Evolutionary conservation across 2,329 filamentous ascomycete species (phyloP).

Genomic region (Aspergillaceae sp.): DNA sequence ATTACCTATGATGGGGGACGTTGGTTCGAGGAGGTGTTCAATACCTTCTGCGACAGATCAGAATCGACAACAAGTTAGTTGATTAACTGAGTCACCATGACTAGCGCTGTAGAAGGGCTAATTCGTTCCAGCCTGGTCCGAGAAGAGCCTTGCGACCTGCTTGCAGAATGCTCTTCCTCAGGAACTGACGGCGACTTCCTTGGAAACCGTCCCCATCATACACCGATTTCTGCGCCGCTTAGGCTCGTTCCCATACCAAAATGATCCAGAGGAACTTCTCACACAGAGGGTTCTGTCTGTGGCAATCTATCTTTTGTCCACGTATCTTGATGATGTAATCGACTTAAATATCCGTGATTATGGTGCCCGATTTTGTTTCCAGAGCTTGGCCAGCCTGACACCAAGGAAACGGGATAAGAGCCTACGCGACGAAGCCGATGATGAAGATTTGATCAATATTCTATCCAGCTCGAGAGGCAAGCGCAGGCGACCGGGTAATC

Average conservation of each 20-base stretch:
- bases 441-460: neutral
- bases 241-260: conserved; percentile 1
- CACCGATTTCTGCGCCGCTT: neutral
- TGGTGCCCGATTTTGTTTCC: neutral
- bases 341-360: neutral
- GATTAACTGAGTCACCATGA: neutral
- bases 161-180: neutral
- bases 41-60: neutral
- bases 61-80: neutral
- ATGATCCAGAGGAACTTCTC: neutral
- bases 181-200: neutral
- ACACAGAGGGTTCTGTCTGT: neutral
- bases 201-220: neutral
- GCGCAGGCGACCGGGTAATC: neutral
- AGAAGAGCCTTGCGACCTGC: neutral
- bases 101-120: neutral
- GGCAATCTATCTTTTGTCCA: neutral
- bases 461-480: neutral
- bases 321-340: neutral
- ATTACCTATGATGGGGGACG: neutral
- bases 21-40: neutral
- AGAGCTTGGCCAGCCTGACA: neutral
- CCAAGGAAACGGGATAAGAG: neutral
- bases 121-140: neutral
- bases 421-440: neutral